Percentiles rank a stretch among this genome's conserved stretches.
Evolutionary conservation across 2,329 filamentous ascomycete species (phyloP).

Genomic region (Arthrobotrys iridis): DNA sequence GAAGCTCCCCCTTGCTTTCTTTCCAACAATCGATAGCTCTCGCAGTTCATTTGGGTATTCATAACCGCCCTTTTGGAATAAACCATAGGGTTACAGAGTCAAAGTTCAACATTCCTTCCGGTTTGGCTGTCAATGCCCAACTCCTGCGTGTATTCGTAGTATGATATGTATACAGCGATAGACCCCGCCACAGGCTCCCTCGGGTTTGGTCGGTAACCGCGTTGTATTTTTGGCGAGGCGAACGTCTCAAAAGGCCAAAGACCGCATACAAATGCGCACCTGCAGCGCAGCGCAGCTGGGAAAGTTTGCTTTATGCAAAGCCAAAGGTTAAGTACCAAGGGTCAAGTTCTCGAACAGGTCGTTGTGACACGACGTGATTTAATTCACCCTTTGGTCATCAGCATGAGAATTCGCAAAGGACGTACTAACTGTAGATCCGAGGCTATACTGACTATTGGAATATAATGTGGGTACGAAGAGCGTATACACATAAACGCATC

Average conservation of each 20-base stretch:
- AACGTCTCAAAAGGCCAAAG: background rate
- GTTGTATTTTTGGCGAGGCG: slow-evolving; percentile 15
- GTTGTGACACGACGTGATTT: background rate
- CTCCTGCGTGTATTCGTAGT: slow-evolving; percentile 4
- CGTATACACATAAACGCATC: too few species aligned
- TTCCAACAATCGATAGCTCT: background rate
- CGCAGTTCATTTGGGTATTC: background rate
- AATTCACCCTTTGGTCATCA: too few species aligned
- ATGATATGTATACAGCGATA: background rate
- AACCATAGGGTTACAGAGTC: background rate
- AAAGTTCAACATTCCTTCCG: background rate
- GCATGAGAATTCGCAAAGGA: too few species aligned
- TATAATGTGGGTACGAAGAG: too few species aligned
- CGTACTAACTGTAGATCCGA: too few species aligned
- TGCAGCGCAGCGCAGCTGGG: slow-evolving; percentile 13
- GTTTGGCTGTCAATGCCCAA: background rate
- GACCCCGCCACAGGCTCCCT: background rate
- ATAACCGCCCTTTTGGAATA: background rate
- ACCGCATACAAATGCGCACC: background rate
- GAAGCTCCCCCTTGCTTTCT: slow-evolving; percentile 5
- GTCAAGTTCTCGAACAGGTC: background rate
- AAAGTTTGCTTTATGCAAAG: slow-evolving; percentile 16
- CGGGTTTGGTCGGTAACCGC: slow-evolving; percentile 1
- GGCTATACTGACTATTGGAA: too few species aligned
- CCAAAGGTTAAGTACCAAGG: background rate